Base-by-base conservation (phyloP, 2,329 filamentous ascomycete genomes). In the Triangularia setosa region DNA sequence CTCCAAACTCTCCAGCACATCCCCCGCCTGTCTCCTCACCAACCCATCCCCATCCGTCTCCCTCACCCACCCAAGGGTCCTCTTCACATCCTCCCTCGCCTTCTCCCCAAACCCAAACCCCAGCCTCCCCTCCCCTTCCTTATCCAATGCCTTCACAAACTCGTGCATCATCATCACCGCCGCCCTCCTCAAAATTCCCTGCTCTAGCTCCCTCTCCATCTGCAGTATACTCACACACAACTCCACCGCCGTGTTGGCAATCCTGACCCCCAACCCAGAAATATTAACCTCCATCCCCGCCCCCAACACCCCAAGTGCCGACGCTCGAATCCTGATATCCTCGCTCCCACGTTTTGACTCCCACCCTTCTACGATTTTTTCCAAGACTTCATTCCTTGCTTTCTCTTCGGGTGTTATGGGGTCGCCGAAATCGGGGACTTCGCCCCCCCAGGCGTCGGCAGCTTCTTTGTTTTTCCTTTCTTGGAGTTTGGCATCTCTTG, bases 251-350 rank as follows among this genome's bases (percentile, higher is more conserved):
- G 80, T 79, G 9, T 84, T 83, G 12, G 85, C 79, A 16, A 87
- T 70, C 6, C 77, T 73, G 0, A 85, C 73, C 1, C 84, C 83
- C 25, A 89, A 74, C 0, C 85, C 86, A 1, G 77, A 75, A 3
- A 88, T 77, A 68, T 87, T 88, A 1, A 81, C 84, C 72, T 91
- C 88, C 25, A 91, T 74, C 0, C 81, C 80, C 1, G 77, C 77
- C 0, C 84, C 83, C 53, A 92, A 79, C 56, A 92, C 82, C 4
- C 88, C 89, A 6, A 93, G 74, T 3, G 89, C 87, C 23, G 89
- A 91, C 14, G 88, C 79, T 0, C 90, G 85, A 69, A 93, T 83
- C 3, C 90, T 82, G 12, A 91, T 79, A 71, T 92, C 90, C 73
- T 92, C 90, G 64, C 82, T 82, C 0, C 87, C 88, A 16, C 82